Evolutionary conservation across 257 asterid genomes (phyloP), one percentile per base, ranked within the genome.

Genomic region (Scutellaria minor): DNA sequence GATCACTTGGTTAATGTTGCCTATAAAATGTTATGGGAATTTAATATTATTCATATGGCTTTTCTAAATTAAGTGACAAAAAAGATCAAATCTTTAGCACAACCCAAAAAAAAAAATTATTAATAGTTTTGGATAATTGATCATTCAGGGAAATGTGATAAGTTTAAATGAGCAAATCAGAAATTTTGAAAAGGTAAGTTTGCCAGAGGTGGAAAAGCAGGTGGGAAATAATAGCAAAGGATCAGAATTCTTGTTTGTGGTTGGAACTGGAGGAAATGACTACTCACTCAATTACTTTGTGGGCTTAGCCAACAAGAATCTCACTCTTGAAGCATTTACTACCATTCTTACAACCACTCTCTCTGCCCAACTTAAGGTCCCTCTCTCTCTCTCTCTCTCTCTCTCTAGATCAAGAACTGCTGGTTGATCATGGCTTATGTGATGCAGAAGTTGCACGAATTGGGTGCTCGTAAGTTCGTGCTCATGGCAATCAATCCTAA

Each of bases 251-350:
- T 31, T 92, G 64, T 92, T 90, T 80, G 80, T 90, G 70, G 86
- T 92, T 24, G 92, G 88, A 50, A 82, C 75, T 31, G 96, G 96
- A n/a, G 96, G 96, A 59, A 92, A 92, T 73, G 98, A 92, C 77
- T 92, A 85, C 54, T 70, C 90, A 22, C 77, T 83, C 7, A 88
- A 88, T 72, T 92, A 85, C 60, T 92, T 92, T 72, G 0, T 85
- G 66, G 76, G 70, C 37, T 10, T 72, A 71, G 66, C 73, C 66
- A 53, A 56, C 39, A 55, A n/a, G 6, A 83, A 84, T 82, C 77
- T 81, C 72, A 85, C 78, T 42, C 66, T 89, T 64, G 69, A 78
- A 77, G 83, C 50, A 31, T 92, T 92, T 70, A 92, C 95, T 31
- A 68, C 82, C 44, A 74, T 72, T 37, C 72, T 92, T 66, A 88